phyloP scores from a whole-genome alignment of 169 alveolate species.

The Babesia gibsoni region DNA sequence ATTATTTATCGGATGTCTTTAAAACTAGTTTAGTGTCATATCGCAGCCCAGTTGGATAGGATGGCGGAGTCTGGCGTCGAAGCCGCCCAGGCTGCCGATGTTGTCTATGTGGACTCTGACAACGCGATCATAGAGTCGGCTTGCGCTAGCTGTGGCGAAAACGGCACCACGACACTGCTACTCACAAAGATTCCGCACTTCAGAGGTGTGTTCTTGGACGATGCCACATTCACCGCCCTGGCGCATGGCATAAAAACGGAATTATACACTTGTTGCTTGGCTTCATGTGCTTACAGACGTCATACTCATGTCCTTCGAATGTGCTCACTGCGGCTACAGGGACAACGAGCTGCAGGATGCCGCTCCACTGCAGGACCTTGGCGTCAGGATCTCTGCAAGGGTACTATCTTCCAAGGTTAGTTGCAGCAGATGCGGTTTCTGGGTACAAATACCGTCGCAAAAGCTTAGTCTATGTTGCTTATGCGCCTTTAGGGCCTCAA shows the following conservation, averaged over 20 bases:
- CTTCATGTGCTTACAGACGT: conserved; percentile 25
- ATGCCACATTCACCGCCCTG: too few relatives aligned
- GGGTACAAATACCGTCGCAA: too few relatives aligned
- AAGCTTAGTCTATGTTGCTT: too few relatives aligned
- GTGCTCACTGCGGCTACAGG: conserved; percentile 90
- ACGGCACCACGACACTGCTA: conserved; percentile 86
- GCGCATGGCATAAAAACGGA: too few relatives aligned
- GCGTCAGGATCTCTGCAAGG: conserved; percentile 79
- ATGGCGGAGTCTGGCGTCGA: too few relatives aligned
- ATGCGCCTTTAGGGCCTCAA: conserved; percentile 84
- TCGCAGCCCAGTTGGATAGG: too few relatives aligned
- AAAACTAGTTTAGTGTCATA: too few relatives aligned
- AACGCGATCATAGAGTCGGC: conserved; percentile 76
- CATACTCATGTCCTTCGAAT: conserved; percentile 88
- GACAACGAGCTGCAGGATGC: conserved; percentile 91
- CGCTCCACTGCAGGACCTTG: conserved; percentile 89
- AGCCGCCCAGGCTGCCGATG: too few relatives aligned
- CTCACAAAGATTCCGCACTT: conserved; percentile 90
- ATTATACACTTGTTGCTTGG: too few relatives aligned
- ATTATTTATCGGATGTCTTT: too few relatives aligned
- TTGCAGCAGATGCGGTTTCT: too few relatives aligned
- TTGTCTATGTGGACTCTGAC: background rate
- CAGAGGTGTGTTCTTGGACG: conserved; percentile 73
- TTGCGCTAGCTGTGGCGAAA: conserved; percentile 87
- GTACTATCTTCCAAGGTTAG: conserved; percentile 66